These are phyloP conservation scores for Dacryopinax primogenitus DNA, from an alignment of 768 basidiomycete species.

Conservation along the genomic window DNA sequence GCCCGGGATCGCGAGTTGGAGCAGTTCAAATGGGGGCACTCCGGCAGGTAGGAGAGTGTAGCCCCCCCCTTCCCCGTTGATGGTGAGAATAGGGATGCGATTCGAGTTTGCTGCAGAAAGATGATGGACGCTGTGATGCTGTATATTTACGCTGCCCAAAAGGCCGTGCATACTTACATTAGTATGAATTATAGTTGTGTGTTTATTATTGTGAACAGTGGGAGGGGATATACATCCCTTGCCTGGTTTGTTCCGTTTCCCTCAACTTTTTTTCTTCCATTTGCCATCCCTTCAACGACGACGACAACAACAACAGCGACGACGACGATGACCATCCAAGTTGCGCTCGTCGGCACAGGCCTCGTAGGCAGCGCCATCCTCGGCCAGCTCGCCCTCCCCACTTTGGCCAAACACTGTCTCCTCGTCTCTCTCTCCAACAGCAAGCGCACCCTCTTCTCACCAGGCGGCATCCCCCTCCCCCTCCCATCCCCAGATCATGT, in stretches of 20 bases:
- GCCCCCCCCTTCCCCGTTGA: neutral
- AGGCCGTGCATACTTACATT: neutral
- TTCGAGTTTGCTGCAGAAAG: neutral
- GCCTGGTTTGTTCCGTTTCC: neutral
- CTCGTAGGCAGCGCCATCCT: conserved; percentile 86
- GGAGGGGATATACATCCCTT: neutral
- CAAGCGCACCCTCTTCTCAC: conserved; percentile 43
- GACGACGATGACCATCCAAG: conserved; percentile 21
- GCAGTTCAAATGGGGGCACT: neutral
- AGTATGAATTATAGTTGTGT: neutral
- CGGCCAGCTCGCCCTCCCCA: conserved; percentile 58
- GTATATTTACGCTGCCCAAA: conserved; percentile 6
- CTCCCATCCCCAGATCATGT: conserved; percentile 41
- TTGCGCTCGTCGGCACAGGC: conserved; percentile 83
- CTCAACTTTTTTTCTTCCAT: too few relatives aligned
- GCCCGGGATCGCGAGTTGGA: neutral
- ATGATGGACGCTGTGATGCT: too few relatives aligned
- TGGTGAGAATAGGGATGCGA: too few relatives aligned
- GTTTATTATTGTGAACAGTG: neutral
- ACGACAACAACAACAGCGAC: neutral
- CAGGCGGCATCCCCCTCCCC: conserved; percentile 35
- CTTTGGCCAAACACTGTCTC: conserved; percentile 28
- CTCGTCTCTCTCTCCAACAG: conserved; percentile 61
- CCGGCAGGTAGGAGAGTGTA: neutral
- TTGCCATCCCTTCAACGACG: neutral